Base-by-base conservation (phyloP, 1,284 basidiomycete genomes). In the Cryptococcus sp. region DNA sequence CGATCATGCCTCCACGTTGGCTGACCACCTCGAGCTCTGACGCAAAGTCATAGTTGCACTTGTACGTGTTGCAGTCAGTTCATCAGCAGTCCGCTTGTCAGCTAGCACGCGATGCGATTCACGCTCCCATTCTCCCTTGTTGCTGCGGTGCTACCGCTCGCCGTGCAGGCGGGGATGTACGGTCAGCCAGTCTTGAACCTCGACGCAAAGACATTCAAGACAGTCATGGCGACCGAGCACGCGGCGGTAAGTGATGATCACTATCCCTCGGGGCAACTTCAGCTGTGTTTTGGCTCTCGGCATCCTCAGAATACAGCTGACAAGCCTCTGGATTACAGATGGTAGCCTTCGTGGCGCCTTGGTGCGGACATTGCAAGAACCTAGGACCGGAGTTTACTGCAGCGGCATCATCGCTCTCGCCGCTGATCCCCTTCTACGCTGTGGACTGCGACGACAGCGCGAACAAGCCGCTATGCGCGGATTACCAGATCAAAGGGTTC, bases 401-500 rank as follows among this genome's bases (percentile, higher is more conserved):
- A 67, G 92, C 91, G 1, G 92, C 93, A 0, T 75, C 84, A 10
- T 88, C 85, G 1, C 83, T 96, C 22, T 82, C 87, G 58, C 92
- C 93, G 8, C 82, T 97, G 40, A 83, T 97, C 38, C 91, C 92
- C 1, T 83, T 90, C 60, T 95, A 93, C 75, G 89, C 91, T 13
- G 85, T 97, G 47, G 91, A 97, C 76, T 97, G 93, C 66, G 93
- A 97, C 69, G 87, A 84, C n/a, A 83, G 86, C 23, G 80, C 81
- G 69, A 95, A 96, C 79, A 91, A 89, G 75, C 82, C 81, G 7
- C 78, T 94, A 10, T 97, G 93, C 72, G 85, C 85, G 0, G 85
- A 91, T 62, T 89, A 90, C 82, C 85, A 86, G n/a, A 84, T 96
- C 20, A 83, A 93, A 78, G 93, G 94, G 2, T 97, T 94, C 83